Base-by-base conservation (phyloP, 2,329 filamentous ascomycete genomes). In the Phialocephala subalpina region DNA sequence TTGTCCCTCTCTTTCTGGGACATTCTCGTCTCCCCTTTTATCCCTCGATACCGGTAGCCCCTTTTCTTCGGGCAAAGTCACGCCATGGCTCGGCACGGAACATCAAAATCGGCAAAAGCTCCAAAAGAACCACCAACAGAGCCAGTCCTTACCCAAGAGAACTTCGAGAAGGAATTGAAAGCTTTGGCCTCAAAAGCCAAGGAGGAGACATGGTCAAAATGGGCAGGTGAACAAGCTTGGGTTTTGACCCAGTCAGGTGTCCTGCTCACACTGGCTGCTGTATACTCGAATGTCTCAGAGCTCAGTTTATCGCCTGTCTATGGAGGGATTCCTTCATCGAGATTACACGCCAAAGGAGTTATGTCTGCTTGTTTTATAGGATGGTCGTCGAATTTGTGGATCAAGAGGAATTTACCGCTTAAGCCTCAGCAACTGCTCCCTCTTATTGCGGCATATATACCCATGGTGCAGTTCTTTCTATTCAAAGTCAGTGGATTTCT, bases 231-330 rank as follows among this genome's bases (percentile, higher is more conserved):
- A 60, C 76, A 77, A 66, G 67, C 67, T 49, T 69, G 60, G 62
- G 64, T 77, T 45, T 56, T 77, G n/a, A 57, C 71, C 14, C 80
- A 80, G 68, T 77, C 80, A 1, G 70, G 75, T 22, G 73, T 78
- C n/a, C 75, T 90, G 18, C 80, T 90, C 68, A 72, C 82, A 29
- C 80, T 92, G 55, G 83, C 87, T 11, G 92, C 89, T 53, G 76
- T 90, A 49, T 88, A 86, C 67, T 90, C 91, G 56, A 88, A 89
- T 68, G 86, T 91, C 65, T 95, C 92, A 0, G 88, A 93, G 75
- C 83, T 94, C 68, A 90, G 87, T 45, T 83, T 98, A 38, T 92
- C 93, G 22, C 96, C 96, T 1, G 91, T 97, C 12, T 98, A 97
- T 78, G 96, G 96, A 60, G 89, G 90, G 18, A 92, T 97, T 42